Base-by-base conservation (phyloP, 805 yeast species). In the Lipomyces anomalus region DNA sequence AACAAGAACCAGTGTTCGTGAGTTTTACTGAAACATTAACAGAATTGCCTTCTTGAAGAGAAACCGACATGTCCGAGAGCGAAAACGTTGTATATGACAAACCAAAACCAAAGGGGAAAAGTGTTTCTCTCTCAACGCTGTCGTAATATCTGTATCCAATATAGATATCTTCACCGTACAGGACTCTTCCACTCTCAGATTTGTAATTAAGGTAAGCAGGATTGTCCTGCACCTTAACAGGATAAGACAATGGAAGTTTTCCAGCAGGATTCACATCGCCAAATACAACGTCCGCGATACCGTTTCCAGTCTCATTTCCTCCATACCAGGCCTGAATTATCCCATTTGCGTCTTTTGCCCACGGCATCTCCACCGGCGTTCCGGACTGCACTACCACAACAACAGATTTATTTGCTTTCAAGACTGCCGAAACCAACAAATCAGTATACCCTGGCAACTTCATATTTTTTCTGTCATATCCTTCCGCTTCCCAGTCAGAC, bases 401-500 rank as follows among this genome's bases (percentile, higher is more conserved):
- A 2, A 74, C 68, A 53, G 77, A 73, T 22, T 71, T 68, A 53
- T 78, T 76, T 18, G 67, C 80, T 26, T 62, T 63, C 30, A 66
- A 46, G 7, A 79, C 69, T 7, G 67, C 74, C 22, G 56, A 61
- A 24, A 78, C 67, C 47, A 79, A 66, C 37, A 69, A 66, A 43
- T 73, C 68, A 22, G 73, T 71, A 37, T 58, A 52, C 11, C 73
- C 71, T 22, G 84, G 84, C 22, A 77, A 64, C 37, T 69, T 69
- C 75, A 79, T 66, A 56, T 66, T 51, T 3, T 60, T 57, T 56
- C 83, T 66, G 58, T 79, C 84, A 52, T 66, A 71, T 33, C 83
- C 81, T 60, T 79, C 84, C 22, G 75, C 64, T 59, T 79, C 84
- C 72, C 76, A 77, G 34, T 76, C 81, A n/a, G n/a, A n/a, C n/a